phyloP scores from a whole-genome alignment of 371 early-diverging fungal genomes.

The Chytridium lagenaria region DNA sequence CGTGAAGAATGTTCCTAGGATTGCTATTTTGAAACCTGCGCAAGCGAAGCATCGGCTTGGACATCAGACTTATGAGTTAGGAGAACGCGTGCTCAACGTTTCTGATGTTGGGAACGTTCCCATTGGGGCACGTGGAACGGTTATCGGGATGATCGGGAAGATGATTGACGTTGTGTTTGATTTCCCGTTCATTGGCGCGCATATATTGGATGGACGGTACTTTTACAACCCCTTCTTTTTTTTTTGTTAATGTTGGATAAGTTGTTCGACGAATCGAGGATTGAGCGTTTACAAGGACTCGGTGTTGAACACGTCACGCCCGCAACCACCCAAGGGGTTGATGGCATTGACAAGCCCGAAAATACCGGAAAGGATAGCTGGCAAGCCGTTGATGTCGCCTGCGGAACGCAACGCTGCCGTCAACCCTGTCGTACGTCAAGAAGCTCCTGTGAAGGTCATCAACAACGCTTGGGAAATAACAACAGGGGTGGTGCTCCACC shows the following conservation, averaged over 20 bases:
- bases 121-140: slow-evolving; percentile 79
- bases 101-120: slow-evolving; percentile 80
- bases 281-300: slow-evolving; percentile 63
- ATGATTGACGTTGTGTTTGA: slow-evolving; percentile 89
- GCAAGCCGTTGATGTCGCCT: neutral
- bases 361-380: neutral
- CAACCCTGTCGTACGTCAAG: neutral
- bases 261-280: slow-evolving; percentile 74
- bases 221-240: neutral
- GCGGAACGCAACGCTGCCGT: neutral
- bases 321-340: slow-evolving; percentile 51
- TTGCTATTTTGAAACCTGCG: slow-evolving; percentile 75
- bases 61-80: slow-evolving; percentile 80
- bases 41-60: slow-evolving; percentile 74
- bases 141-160: slow-evolving; percentile 77
- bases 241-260: slow-evolving; percentile 27
- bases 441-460: neutral
- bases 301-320: slow-evolving; percentile 67
- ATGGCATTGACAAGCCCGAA: slow-evolving; percentile 1
- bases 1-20: slow-evolving; percentile 70
- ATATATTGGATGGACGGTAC: slow-evolving; percentile 73
- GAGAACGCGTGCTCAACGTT: slow-evolving; percentile 86
- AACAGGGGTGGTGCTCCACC: no score
- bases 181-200: slow-evolving; percentile 77
- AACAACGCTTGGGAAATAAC: neutral